Base-by-base conservation (phyloP, 2,329 filamentous ascomycete species). In the Trichoderma hamatum region DNA sequence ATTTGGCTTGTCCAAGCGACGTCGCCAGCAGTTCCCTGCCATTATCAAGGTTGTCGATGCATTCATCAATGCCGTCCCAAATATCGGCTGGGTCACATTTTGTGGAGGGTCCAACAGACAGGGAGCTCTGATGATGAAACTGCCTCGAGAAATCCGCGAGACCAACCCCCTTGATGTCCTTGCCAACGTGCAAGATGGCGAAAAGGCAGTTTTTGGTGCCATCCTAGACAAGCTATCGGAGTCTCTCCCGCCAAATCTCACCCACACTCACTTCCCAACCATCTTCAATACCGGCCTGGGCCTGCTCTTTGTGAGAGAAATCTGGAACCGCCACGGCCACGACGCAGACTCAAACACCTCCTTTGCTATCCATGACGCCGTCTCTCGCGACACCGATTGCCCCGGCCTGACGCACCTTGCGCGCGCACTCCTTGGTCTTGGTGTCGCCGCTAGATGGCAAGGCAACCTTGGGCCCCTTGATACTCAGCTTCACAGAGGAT, bases 51-150 rank as follows among this genome's bases (percentile, higher is more conserved):
- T 97, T 5, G 88, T 97, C n/a, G 88, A 90, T 36, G 90, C 92
- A 21, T 86, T 97, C 19, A 83, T 90, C 36, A 82, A 86, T 51
- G 87, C 89, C 0, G 84, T 97, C 2, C 92, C 92, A 4, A 84
- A 84, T 54, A 90, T 97, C 72, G 87, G 88, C 54, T 85, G 87
- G 28, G 92, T 94, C 3, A 90, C 90, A 0, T 97, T 97, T 79
- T 96, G 93, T 76, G 90, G 93, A 73, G 93, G 94, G 24, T 94
- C 94, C 9, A 94, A 97, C 71, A 85, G 94, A 51, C 94, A 97
- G 79, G 94, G 94, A 0, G 89, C 89, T 54, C 81, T 97, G 49
- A 93, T 93, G 80, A 88, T 92, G 79, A 89, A 85, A 70, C 84
- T 97, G 13, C 83, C 88, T 0, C 73, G 78, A 0, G 77, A 83